These are phyloP conservation scores for Cyathus striatus DNA, from an alignment of 768 basidiomycete species.

Conservation along the genomic window DNA sequence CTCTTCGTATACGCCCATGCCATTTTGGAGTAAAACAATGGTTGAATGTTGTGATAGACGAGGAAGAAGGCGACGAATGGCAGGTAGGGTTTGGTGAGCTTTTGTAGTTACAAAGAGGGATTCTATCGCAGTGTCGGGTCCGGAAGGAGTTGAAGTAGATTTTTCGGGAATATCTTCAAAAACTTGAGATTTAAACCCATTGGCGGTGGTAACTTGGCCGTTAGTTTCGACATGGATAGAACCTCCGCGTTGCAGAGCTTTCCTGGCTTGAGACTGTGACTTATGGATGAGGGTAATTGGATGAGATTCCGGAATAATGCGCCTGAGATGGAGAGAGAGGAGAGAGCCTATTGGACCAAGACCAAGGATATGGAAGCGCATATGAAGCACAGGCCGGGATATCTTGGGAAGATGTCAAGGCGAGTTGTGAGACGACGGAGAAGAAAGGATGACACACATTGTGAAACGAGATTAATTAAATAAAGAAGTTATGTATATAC, in stretches of 20 bases:
- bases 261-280: conserved; percentile 30
- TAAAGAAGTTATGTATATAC: too few species aligned
- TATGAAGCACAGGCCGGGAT: conserved; percentile 16
- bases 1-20: conserved; percentile 88
- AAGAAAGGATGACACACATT: too few species aligned
- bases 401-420: not conserved
- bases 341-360: conserved; percentile 82
- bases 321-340: conserved; percentile 74
- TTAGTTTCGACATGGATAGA: conserved; percentile 43
- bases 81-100: conserved; percentile 56
- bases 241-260: conserved; percentile 24
- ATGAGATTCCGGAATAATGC: conserved; percentile 42
- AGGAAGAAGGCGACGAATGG: conserved; percentile 53
- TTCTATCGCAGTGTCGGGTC: too few species aligned
- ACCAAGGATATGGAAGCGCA: conserved; percentile 77
- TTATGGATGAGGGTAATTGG: conserved; percentile 70
- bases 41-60: conserved; percentile 67
- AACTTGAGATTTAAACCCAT: conserved; percentile 47
- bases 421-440: too few species aligned
- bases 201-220: conserved; percentile 36
- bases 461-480: too few species aligned
- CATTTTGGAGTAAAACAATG: conserved; percentile 91
- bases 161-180: conserved; percentile 19
- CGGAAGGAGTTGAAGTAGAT: too few species aligned
- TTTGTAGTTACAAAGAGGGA: conserved; percentile 84